Base-by-base conservation (phyloP, 352 stramenopile species). In the Globisporangium rhizosaccharum region DNA sequence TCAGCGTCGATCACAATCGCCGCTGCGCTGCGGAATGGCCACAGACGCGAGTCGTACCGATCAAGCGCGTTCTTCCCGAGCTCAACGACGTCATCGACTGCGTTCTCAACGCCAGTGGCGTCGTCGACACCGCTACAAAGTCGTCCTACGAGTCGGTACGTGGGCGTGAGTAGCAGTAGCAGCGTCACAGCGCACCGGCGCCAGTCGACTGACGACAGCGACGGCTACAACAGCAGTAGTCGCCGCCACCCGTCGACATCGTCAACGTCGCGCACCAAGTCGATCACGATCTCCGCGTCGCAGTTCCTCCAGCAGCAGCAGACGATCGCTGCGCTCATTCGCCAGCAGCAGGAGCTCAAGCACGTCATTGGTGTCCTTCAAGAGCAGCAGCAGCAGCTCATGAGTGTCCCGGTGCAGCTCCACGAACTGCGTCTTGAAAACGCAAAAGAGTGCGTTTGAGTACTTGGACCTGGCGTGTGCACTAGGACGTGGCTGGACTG, bases 261-360 rank as follows among this genome's bases (percentile, higher is more conserved):
- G 39, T 45, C 39, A 14, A 14, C 67, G 50, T 68, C 63, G 20
- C 63, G 68, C n/a, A 76, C 86, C 62, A 79, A 78, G 45, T 64
- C 76, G 18, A 75, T 89, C 54, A 85, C 78, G 11, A 88, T 93
- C 44, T 88, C 81, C 3, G 71, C 75, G 1, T 68, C 76, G 45
- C 84, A 91, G 65, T 93, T 84, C 53, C 57, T 90, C 45, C 80
- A 90, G 53, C 84, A 93, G 66, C 79, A 93, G 56, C 73, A 90
- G 57, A 91, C 77, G n/a, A 90, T 93, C 44, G 78, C 84, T 1
- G 84, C 78, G 52, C 68, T 93, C 18, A 90, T 91, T 56, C 79
- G 75, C 18, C 81, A 93, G 65, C 84, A 93, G 49, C 76, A 88
- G 51, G 81, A 91, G 55, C 67, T 93, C n/a, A 93, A 93, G 70